These are phyloP conservation scores for Erythrobasidium hasegawianum DNA, from an alignment of 1,284 basidiomycete genomes.

Conservation along the genomic window DNA sequence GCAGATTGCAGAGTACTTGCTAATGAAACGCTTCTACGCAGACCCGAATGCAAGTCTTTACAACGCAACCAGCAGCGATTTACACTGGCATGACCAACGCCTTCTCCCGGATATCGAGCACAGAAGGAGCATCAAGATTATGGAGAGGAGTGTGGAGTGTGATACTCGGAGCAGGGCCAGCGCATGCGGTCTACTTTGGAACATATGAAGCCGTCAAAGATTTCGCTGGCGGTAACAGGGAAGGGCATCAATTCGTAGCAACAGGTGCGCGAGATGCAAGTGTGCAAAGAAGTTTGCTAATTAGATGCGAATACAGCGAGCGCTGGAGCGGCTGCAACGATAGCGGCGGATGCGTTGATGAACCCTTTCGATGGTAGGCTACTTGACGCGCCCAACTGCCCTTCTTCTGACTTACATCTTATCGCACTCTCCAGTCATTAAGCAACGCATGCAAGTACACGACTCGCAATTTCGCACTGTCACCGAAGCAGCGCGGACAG, in stretches of 20 bases:
- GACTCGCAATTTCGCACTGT: slow-evolving; percentile 85
- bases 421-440: slow-evolving; percentile 67
- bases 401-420: not conserved
- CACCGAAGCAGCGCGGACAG: slow-evolving; percentile 70
- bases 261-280: slow-evolving; percentile 60
- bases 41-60: slow-evolving; percentile 98
- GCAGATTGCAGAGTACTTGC: not conserved
- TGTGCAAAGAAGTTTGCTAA: not conserved
- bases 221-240: slow-evolving; percentile 75
- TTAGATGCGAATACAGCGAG: slow-evolving; percentile 57
- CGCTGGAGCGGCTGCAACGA: slow-evolving; percentile 90
- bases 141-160: slow-evolving; percentile 98
- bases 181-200: slow-evolving; percentile 97
- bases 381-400: not conserved
- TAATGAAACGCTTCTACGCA: slow-evolving; percentile 50
- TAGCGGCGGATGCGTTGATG: slow-evolving; percentile 96
- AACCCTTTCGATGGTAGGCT: slow-evolving; percentile 95
- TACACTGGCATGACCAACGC: slow-evolving; percentile 87
- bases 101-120: slow-evolving; percentile 81
- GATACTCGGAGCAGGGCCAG: slow-evolving; percentile 93
- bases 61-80: slow-evolving; percentile 69
- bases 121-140: slow-evolving; percentile 82
- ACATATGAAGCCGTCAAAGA: slow-evolving; percentile 94
- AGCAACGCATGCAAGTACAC: slow-evolving; percentile 98
- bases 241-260: slow-evolving; percentile 75